Evolutionary conservation across 192 early-diverging fungal genomes (phyloP).

Genomic region (Kappamyces sp.): DNA sequence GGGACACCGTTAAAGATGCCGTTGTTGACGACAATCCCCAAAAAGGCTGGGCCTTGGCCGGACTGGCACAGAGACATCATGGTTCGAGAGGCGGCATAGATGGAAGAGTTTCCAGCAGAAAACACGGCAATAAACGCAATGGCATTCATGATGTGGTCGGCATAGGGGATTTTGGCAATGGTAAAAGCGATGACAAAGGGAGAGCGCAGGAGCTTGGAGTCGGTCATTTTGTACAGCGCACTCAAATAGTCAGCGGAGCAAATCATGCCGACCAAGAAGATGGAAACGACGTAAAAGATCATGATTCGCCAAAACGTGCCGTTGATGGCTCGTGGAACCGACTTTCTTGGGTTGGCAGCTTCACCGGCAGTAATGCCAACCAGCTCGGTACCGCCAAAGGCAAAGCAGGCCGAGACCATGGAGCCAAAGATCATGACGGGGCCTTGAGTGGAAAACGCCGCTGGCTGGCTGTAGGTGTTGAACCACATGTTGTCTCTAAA

Average conservation of each 20-base stretch:
- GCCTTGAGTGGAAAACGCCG: too few relatives aligned
- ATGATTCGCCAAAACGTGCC: conserved; percentile 75
- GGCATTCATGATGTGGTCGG: conserved; percentile 66
- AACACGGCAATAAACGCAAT: conserved; percentile 65
- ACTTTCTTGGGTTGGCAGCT: conserved; percentile 69
- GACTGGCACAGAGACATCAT: conserved; percentile 56
- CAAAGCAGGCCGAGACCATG: conserved; percentile 68
- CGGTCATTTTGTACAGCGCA: not conserved
- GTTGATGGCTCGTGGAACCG: conserved; percentile 37
- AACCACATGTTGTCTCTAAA: conserved; percentile 11
- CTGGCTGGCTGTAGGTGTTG: too few relatives aligned
- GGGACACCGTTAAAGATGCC: conserved; percentile 65
- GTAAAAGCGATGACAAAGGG: conserved; percentile 42
- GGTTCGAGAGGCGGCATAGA: conserved; percentile 65
- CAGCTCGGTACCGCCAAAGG: conserved; percentile 79
- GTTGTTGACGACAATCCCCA: conserved; percentile 32
- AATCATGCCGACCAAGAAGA: conserved; percentile 59
- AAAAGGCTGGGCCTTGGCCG: conserved; percentile 56
- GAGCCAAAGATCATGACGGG: conserved; percentile 5
- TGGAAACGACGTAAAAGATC: conserved; percentile 57
- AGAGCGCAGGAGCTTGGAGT: not conserved
- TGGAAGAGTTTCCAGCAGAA: conserved; percentile 68
- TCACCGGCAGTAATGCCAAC: conserved; percentile 83
- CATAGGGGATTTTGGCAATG: conserved; percentile 46
- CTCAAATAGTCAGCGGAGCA: conserved; percentile 44